Percentiles rank a stretch among this genome's conserved stretches.
Evolutionary conservation across 768 basidiomycete species (phyloP).

Genomic region (Rhodotorula taiwanensis): DNA sequence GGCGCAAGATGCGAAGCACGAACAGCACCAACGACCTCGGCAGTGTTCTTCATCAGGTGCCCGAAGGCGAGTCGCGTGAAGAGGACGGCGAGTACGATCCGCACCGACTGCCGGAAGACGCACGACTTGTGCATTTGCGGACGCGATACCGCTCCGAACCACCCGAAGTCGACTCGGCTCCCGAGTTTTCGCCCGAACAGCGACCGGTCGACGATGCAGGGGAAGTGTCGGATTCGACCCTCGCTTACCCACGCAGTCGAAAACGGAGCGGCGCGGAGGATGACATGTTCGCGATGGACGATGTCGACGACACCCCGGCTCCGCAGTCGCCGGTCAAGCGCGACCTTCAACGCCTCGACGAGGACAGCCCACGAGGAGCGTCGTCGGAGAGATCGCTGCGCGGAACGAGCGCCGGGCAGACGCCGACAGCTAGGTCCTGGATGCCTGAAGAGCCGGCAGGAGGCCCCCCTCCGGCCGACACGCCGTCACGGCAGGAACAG

Average conservation of each 20-base stretch:
- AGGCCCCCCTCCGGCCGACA: neutral
- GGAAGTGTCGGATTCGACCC: neutral
- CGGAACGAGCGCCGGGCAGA: neutral
- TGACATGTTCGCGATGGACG: conserved; percentile 37
- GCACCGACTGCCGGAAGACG: no score
- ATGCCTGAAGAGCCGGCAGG: neutral
- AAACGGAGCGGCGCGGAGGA: conserved; percentile 5
- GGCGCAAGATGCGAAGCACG: conserved; percentile 10
- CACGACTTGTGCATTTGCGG: neutral
- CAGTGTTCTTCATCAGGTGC: neutral
- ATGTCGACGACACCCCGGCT: conserved; percentile 18
- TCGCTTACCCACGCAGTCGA: conserved; percentile 3
- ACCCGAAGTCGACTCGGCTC: neutral
- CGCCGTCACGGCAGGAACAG: conserved; percentile 74
- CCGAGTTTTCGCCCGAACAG: neutral
- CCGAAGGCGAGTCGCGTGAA: neutral
- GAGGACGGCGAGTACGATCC: no score
- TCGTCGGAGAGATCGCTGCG: neutral
- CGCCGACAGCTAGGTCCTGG: neutral
- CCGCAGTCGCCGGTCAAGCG: neutral
- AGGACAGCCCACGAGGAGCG: neutral
- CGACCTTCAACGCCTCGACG: neutral
- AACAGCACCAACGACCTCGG: conserved; percentile 11
- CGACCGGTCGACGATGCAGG: no score
- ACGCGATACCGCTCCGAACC: neutral